Conservation (phyloP, 1,284 basidiomycete species). For the Apiotrichum domesticum region DNA sequence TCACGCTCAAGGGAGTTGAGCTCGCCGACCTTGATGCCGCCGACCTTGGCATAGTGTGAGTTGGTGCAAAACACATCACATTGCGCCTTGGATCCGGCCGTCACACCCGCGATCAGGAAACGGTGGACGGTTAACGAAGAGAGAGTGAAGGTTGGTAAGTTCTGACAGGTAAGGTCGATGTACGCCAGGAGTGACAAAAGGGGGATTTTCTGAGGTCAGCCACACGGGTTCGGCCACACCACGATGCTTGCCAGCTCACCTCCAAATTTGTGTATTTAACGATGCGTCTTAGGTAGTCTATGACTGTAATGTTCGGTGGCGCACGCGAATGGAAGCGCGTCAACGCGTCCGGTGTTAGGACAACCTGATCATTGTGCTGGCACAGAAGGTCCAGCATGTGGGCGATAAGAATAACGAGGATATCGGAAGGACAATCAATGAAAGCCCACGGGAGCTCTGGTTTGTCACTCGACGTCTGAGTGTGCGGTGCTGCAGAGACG, state of each 20-base stretch:
- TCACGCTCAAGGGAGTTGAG: constrained; percentile 88
- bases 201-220: constrained; percentile 62
- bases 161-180: constrained; percentile 86
- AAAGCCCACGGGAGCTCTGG: constrained; percentile 46
- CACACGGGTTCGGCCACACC: not conserved
- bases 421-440: constrained; percentile 65
- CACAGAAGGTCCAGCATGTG: constrained; percentile 91
- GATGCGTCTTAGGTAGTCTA: constrained; percentile 86
- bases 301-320: constrained; percentile 71
- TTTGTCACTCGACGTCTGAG: constrained; percentile 1
- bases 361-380: constrained; percentile 84
- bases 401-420: constrained; percentile 78
- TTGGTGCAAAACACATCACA: constrained; percentile 92
- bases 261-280: constrained; percentile 88
- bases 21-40: constrained; percentile 80
- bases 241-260: constrained; percentile 50
- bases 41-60: constrained; percentile 84
- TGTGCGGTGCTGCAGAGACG: not conserved
- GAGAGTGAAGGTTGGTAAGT: constrained; percentile 77
- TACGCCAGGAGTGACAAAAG: constrained; percentile 84
- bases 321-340: constrained; percentile 91
- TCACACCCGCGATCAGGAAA: constrained; percentile 83
- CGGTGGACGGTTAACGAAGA: constrained; percentile 92
- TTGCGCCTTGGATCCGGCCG: constrained; percentile 80
- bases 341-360: constrained; percentile 50